Evolutionary conservation across 2,329 filamentous ascomycete genomes (phyloP).

Genomic region (Neophaeococcomyces mojaviensis): DNA sequence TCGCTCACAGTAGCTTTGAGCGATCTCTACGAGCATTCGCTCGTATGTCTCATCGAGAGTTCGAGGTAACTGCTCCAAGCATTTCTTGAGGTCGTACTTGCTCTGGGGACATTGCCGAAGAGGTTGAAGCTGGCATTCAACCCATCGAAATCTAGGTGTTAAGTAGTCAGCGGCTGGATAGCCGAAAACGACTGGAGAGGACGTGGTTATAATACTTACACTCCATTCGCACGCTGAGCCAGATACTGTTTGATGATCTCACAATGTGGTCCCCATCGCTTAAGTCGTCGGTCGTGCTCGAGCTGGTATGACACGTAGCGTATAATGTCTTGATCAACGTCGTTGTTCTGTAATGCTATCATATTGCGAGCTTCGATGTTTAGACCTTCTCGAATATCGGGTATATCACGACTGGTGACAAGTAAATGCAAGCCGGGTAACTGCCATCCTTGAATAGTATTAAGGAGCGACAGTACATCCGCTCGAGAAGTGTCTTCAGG

Average conservation of each 20-base stretch:
- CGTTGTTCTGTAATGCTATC: constrained; percentile 10
- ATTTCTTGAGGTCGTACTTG: constrained; percentile 19
- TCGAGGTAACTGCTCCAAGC: constrained; percentile 22
- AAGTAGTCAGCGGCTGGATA: too few relatives aligned
- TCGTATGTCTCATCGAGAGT: constrained; percentile 28
- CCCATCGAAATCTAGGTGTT: constrained; percentile 27
- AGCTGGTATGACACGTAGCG: constrained; percentile 8
- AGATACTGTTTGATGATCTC: constrained; percentile 10
- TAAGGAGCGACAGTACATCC: constrained; percentile 9
- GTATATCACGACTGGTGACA: constrained; percentile 19
- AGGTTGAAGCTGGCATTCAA: constrained; percentile 24
- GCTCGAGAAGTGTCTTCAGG: constrained; percentile 10
- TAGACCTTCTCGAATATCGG: constrained; percentile 15
- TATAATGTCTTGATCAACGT: constrained; percentile 13
- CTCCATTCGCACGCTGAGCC: constrained; percentile 11
- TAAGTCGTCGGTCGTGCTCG: constrained; percentile 8
- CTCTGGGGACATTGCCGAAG: constrained; percentile 19
- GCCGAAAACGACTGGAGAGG: too few relatives aligned
- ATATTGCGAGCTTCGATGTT: too few relatives aligned
- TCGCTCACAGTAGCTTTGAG: constrained; percentile 15
- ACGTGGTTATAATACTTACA: too few relatives aligned
- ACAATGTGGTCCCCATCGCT: constrained; percentile 2
- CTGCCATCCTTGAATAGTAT: constrained; percentile 13
- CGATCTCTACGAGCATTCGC: constrained; percentile 25
- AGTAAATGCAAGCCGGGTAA: constrained; percentile 17